Conservation (phyloP, 2,329 filamentous ascomycete species). For the Aureobasidium sp. region DNA sequence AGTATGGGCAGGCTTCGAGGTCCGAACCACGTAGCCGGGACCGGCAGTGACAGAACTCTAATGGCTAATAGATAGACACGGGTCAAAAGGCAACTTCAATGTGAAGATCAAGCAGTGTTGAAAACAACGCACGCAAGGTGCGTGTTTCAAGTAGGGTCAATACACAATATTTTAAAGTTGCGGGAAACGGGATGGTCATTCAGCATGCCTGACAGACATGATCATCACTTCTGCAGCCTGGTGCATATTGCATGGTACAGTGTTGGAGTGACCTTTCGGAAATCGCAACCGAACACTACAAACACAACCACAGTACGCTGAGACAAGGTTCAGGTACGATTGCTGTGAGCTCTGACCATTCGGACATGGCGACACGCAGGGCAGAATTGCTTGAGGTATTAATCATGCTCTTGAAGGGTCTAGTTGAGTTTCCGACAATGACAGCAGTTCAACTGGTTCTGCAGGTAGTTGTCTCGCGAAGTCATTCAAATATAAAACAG, state of each 20-base stretch:
- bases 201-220: neutral
- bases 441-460: neutral
- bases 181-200: neutral
- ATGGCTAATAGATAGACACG: neutral
- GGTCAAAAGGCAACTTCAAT: neutral
- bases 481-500: neutral
- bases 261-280: neutral
- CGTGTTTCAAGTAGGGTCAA: neutral
- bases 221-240: neutral
- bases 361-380: neutral
- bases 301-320: neutral
- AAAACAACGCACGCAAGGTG: neutral
- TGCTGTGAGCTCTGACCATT: neutral
- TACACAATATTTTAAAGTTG: neutral
- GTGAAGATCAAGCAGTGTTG: neutral
- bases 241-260: neutral
- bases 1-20: neutral
- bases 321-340: neutral
- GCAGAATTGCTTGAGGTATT: neutral
- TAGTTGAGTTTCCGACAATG: neutral
- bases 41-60: slow-evolving; percentile 2
- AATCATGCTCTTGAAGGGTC: neutral
- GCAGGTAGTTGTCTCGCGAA: neutral
- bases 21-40: neutral
- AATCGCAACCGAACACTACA: neutral